Percentiles rank a stretch among this genome's conserved stretches.
Conservation (phyloP, 148 eudicot species). For the Vaccinium myrtillus region DNA sequence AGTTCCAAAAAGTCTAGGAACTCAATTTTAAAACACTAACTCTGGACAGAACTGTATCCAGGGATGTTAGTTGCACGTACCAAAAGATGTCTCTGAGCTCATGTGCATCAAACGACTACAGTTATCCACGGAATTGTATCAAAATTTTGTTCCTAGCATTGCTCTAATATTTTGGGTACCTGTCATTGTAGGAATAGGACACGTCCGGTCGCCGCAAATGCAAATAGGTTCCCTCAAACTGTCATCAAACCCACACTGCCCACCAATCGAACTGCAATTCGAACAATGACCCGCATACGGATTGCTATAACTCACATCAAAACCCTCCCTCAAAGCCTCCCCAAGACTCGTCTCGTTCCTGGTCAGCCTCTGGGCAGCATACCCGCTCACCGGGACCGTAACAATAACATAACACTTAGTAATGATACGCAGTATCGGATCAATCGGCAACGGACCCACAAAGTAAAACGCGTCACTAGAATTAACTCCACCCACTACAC, state of each 20-base stretch:
- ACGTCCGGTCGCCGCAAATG: conserved; percentile 31
- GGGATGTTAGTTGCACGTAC: too few relatives aligned
- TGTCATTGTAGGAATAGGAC: conserved; percentile 7
- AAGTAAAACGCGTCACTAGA: conserved; percentile 23
- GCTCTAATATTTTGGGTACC: conserved; percentile 2
- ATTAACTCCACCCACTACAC: conserved; percentile 17
- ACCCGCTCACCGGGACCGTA: conserved; percentile 20
- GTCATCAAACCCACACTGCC: conserved; percentile 30
- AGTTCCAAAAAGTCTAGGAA: too few relatives aligned
- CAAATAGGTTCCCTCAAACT: conserved; percentile 23
- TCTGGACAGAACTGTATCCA: too few relatives aligned
- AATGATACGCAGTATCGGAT: conserved; percentile 23
- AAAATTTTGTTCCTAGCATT: too few relatives aligned
- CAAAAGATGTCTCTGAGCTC: too few relatives aligned
- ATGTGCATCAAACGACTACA: too few relatives aligned
- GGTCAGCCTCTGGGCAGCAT: conserved; percentile 17
- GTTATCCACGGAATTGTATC: too few relatives aligned
- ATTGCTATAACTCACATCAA: conserved; percentile 25
- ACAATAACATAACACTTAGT: conserved; percentile 16
- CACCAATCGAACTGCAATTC: conserved; percentile 26
- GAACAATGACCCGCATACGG: conserved; percentile 25
- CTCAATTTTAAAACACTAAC: too few relatives aligned
- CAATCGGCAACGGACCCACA: conserved; percentile 37
- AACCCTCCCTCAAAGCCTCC: conserved; percentile 36
- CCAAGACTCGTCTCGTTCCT: conserved; percentile 17